Evolutionary conservation across 106 monocot species (phyloP), one percentile per base, ranked within the genome.

Genomic region (Allium cepa): DNA sequence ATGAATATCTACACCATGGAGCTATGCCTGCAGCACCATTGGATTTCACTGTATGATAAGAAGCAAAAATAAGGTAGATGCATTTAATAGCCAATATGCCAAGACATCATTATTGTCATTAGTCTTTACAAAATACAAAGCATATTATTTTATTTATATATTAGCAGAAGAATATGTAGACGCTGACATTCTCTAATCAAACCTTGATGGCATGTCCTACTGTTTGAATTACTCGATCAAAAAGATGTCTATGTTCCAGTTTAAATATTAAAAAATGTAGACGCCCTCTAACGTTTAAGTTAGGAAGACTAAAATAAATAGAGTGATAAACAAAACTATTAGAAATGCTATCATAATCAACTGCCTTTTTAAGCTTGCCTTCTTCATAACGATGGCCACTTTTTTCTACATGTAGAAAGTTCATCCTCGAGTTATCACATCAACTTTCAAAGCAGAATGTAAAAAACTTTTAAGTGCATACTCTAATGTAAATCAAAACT

Each of bases 81-180:
- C 75, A 84, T 99, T 99, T 22, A 92, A 99, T 9, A 99, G 84
- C 97, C 97, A 99, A 71, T 99, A 92, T 4, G 97, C 92, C 76
- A 99, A 85, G 28, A 85, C 79, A 66, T 92, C 97, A 74, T 92
- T 99, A 72, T 99, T 90, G 47, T 99, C 97, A 67, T 90, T 92
- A 46, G 87, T 92, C 97, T 99, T 79, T 52, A 69, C 73, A n/a
- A n/a, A n/a, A n/a, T n/a, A n/a, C n/a, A n/a, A n/a, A n/a, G n/a
- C n/a, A n/a, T n/a, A n/a, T n/a, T 28, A 56, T 72, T 10, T 51
- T 50, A 50, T 50, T 18, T 22, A 50, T 66, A 11, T n/a, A 26
- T 12, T 2, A 45, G 49, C 49, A 66, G 6, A 58, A 47, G 13
- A n/a, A 73, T 53, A 18, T 16, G 50, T 46, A 3, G 7, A 63